Conservation (phyloP, 148 eudicot species). For the Chenopodium suecicum region DNA sequence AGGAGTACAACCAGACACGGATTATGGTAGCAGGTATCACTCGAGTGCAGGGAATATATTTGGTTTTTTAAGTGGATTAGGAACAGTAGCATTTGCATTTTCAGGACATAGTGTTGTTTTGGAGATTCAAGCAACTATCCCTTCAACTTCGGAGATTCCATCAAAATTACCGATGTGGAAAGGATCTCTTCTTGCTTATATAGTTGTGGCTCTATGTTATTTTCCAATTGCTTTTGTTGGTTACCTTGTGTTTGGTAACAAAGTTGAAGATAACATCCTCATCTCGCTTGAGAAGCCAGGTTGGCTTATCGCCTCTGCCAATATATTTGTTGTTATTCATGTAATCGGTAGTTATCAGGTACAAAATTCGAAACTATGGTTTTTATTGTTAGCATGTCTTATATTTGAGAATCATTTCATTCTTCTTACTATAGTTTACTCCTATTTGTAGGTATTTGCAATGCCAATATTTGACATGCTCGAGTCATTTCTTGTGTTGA, state of each 20-base stretch:
- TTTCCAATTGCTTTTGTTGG: slow-evolving; percentile 49
- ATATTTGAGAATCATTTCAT: too few species aligned
- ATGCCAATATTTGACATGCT: slow-evolving; percentile 55
- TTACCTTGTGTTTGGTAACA: slow-evolving; percentile 39
- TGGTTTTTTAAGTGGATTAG: slow-evolving; percentile 44
- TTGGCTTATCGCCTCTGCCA: slow-evolving; percentile 47
- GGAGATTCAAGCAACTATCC: slow-evolving; percentile 52
- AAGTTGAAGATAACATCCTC: slow-evolving; percentile 46
- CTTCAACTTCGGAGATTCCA: slow-evolving; percentile 47
- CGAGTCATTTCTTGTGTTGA: slow-evolving; percentile 38
- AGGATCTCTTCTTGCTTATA: slow-evolving; percentile 45
- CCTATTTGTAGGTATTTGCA: slow-evolving; percentile 36
- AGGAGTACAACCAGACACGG: slow-evolving; percentile 38
- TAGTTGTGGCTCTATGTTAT: slow-evolving; percentile 46
- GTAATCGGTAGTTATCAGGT: slow-evolving; percentile 64
- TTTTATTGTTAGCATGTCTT: too few species aligned
- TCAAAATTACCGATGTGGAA: slow-evolving; percentile 35
- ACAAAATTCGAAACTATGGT: not conserved
- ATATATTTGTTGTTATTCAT: slow-evolving; percentile 47
- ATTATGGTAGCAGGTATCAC: slow-evolving; percentile 25
- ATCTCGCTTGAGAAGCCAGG: slow-evolving; percentile 45
- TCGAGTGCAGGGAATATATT: slow-evolving; percentile 29
- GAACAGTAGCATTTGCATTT: slow-evolving; percentile 53
- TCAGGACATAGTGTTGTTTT: slow-evolving; percentile 61
- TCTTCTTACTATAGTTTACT: too few species aligned